These are phyloP conservation scores for Paramecium caudatum DNA, from an alignment of 73 alveolate species.

Conservation along the genomic window DNA sequence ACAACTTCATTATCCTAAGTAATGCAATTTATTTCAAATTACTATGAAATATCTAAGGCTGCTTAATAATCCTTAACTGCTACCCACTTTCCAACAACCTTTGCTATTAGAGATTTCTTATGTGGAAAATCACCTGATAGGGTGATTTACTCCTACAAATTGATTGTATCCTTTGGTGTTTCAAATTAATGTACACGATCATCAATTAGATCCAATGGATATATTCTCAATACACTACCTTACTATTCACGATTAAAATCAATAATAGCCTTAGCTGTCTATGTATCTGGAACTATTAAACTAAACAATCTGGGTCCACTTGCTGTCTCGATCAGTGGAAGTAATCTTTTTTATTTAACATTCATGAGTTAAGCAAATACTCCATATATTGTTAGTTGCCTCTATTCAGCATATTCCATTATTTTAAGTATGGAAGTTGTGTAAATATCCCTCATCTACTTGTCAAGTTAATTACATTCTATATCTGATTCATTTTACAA, in stretches of 20 bases:
- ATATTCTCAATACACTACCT: constrained; percentile 41
- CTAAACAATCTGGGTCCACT: constrained; percentile 48
- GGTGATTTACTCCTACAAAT: not conserved
- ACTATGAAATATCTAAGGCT: constrained; percentile 19
- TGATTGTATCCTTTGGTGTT: constrained; percentile 44
- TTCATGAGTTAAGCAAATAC: constrained; percentile 42
- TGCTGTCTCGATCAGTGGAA: constrained; percentile 38
- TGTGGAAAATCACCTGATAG: not conserved
- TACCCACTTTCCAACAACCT: constrained; percentile 25
- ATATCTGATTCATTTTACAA: constrained; percentile 15
- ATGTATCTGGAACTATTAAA: constrained; percentile 21
- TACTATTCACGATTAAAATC: constrained; percentile 43
- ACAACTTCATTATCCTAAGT: constrained; percentile 54
- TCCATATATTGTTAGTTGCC: constrained; percentile 14
- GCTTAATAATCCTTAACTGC: constrained; percentile 55
- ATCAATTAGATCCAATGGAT: constrained; percentile 52
- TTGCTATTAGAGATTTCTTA: not conserved
- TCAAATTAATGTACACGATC: not conserved
- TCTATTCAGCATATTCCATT: constrained; percentile 21
- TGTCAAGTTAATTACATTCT: constrained; percentile 36
- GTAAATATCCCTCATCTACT: constrained; percentile 9
- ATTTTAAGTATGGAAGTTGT: constrained; percentile 42
- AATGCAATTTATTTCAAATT: constrained; percentile 29
- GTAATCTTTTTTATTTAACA: constrained; percentile 4
- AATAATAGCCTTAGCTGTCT: constrained; percentile 49